Base-by-base conservation (phyloP, 129 eudicot genomes). In the Escallonia rubra region DNA sequence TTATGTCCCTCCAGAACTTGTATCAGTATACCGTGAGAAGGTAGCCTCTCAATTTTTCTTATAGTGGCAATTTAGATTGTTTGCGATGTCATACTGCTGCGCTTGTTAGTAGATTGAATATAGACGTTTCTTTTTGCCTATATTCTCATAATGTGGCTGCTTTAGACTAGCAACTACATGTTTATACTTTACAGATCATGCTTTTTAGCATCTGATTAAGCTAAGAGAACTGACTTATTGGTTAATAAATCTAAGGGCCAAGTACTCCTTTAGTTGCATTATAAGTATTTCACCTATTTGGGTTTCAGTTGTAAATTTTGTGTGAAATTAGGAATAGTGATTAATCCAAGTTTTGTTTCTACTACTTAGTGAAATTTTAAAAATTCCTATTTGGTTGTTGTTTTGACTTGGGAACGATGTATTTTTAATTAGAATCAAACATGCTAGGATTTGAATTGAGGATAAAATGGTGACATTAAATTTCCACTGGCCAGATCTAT, bases 11-110 rank as follows among this genome's bases (percentile, higher is more conserved):
- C 86, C 66, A 69, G 98, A 93, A 67, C 67, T 93, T 72, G 91
- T 93, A 34, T 74, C 95, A 15, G 95, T 93, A 63, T 93, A 89
- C 67, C 89, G 93, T n/a, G 96, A 93, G 74, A 93, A 93, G 98
- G 98, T 92, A 80, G 8, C 66, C 54, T 72, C 55, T 41, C 23
- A 54, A 4, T 46, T 9, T 34, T 7, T 12, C 57, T 62, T 52
- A 43, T 38, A 52, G 42, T 16, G 7, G 3, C 3, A 14, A 41
- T 15, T 40, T 52, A 60, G 41, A 15, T 63, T 34, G 44, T 54
- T 11, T 11, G 13, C 14, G 0, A 54, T 11, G 5, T 11, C 0
- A 7, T 7, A 11, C 7, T 54, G 7, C 59, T 54, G 34, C 14
- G 59, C 34, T 8, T 4, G 0, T 54, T 6, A 8, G 59, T 4